phyloP scores from a whole-genome alignment of 1,284 basidiomycete genomes.

The Cryptococcus floricola region DNA sequence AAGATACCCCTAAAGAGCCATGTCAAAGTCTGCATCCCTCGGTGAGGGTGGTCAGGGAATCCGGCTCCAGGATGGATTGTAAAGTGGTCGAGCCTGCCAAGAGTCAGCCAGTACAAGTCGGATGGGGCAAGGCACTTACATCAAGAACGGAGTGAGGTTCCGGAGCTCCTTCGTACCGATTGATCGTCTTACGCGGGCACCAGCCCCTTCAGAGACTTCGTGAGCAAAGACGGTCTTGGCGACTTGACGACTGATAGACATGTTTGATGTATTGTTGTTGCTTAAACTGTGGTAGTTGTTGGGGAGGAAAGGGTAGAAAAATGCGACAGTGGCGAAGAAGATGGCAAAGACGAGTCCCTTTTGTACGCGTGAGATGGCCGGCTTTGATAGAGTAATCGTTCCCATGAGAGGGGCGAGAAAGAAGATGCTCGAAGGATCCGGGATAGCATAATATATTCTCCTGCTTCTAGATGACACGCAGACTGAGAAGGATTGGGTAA shows the following conservation, averaged over 20 bases:
- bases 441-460: too few relatives aligned
- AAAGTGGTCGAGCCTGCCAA: constrained; percentile 31
- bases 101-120: background rate
- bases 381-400: too few relatives aligned
- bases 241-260: constrained; percentile 45
- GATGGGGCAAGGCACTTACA: constrained; percentile 51
- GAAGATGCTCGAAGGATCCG: too few relatives aligned
- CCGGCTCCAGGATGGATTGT: constrained; percentile 52
- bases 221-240: constrained; percentile 68
- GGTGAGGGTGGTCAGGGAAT: constrained; percentile 51
- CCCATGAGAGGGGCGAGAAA: too few relatives aligned
- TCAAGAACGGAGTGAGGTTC: constrained; percentile 85
- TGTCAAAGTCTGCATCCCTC: constrained; percentile 71
- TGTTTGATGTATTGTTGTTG: too few relatives aligned
- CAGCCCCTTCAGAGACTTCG: constrained; percentile 83
- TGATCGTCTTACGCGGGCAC: constrained; percentile 80
- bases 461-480: too few relatives aligned
- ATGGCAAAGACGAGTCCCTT: too few relatives aligned
- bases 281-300: too few relatives aligned
- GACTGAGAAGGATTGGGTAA: too few relatives aligned
- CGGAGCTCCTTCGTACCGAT: constrained; percentile 73
- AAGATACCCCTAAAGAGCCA: constrained; percentile 71
- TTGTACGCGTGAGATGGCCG: too few relatives aligned
- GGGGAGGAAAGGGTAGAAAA: too few relatives aligned
- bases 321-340: too few relatives aligned